Conservation (phyloP, 371 early-diverging fungal species). For the Mortierella sp. region DNA sequence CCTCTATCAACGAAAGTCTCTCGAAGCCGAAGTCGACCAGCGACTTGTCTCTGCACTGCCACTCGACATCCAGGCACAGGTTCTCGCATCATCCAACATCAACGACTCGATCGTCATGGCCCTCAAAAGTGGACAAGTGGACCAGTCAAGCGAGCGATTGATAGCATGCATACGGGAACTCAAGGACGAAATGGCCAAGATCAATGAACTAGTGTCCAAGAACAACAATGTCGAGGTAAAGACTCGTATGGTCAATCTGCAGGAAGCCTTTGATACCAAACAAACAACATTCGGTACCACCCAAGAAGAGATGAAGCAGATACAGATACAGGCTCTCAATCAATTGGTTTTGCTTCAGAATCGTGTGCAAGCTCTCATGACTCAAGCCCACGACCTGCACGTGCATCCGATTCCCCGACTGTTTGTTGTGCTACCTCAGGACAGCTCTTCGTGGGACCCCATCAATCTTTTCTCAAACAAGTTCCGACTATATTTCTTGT, state of each 20-base stretch:
- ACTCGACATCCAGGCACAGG: too few relatives aligned
- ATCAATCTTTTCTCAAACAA: slow-evolving; percentile 2
- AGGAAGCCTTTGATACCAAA: not conserved
- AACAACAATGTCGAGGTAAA: too few relatives aligned
- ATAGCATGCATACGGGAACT: too few relatives aligned
- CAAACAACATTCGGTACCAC: slow-evolving; percentile 2
- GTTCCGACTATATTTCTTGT: slow-evolving; percentile 31
- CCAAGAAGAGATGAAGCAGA: not conserved
- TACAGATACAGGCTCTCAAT: not conserved
- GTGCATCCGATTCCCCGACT: not conserved
- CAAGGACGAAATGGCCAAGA: not conserved
- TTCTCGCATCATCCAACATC: too few relatives aligned
- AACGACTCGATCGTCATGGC: not conserved
- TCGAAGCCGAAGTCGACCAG: too few relatives aligned
- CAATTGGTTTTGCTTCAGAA: not conserved
- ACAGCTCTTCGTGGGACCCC: not conserved
- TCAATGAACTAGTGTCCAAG: not conserved
- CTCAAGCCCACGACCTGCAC: not conserved
- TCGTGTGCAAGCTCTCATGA: not conserved
- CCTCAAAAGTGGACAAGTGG: not conserved
- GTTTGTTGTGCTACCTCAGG: not conserved
- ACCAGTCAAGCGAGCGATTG: not conserved
- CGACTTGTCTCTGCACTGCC: too few relatives aligned
- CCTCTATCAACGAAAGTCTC: too few relatives aligned
- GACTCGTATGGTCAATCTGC: too few relatives aligned